A percentile compares a stretch with the other conserved stretches of the same genome.
Evolutionary conservation across 164 flowering plant genomes (phyloP).

Genomic region (Liriodendron chinense): DNA sequence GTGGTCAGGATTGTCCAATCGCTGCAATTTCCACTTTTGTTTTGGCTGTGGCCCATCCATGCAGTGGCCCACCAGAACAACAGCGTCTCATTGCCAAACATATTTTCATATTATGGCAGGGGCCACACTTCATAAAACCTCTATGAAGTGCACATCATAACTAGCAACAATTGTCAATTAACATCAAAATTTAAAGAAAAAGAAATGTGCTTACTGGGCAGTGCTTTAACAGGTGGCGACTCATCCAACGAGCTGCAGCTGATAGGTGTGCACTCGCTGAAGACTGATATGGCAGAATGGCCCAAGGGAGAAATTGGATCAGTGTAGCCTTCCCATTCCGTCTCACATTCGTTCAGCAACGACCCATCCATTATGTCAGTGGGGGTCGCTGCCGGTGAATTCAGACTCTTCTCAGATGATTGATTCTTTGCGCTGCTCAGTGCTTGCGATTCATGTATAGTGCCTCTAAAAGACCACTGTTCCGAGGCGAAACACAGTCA

Average conservation of each 20-base stretch:
- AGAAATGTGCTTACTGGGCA: constrained; percentile 9
- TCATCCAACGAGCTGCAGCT: constrained; percentile 53
- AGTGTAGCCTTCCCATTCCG: constrained; percentile 35
- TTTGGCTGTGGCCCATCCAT: too few species aligned
- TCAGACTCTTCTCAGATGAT: constrained; percentile 46
- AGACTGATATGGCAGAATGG: constrained; percentile 57
- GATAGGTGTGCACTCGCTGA: constrained; percentile 51
- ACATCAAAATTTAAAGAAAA: not conserved
- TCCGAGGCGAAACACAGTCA: constrained; percentile 47
- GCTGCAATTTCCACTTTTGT: too few species aligned
- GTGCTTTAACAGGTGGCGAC: constrained; percentile 27
- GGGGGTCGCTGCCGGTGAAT: constrained; percentile 37
- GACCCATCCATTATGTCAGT: constrained; percentile 36
- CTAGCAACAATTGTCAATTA: not conserved
- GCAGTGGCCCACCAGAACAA: too few species aligned
- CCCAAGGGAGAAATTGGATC: constrained; percentile 66
- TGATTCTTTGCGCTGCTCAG: constrained; percentile 39
- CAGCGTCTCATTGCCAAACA: not conserved
- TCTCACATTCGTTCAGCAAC: constrained; percentile 28
- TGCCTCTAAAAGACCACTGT: constrained; percentile 72
- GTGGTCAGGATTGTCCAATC: not conserved
- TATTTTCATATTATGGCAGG: not conserved
- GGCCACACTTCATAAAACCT: not conserved
- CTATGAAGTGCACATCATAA: not conserved
- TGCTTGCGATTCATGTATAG: constrained; percentile 49